These are phyloP conservation scores for Podospora pseudoanserina DNA, from an alignment of 495 filamentous ascomycete genomes.

Conservation along the genomic window DNA sequence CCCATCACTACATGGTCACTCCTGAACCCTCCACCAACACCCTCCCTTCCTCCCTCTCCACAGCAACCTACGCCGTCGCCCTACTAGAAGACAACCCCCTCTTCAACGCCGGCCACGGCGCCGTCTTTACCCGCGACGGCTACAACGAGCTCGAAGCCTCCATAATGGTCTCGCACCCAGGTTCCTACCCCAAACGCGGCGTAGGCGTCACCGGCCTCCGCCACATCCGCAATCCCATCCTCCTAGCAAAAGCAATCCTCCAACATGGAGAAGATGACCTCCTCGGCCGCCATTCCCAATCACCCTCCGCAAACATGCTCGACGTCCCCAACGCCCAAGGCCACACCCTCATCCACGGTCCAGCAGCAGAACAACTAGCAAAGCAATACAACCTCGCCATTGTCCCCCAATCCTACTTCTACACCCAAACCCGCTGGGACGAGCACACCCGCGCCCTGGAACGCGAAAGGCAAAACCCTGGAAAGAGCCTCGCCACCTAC, in stretches of 20 bases:
- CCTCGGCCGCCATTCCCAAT: slow-evolving; percentile 26
- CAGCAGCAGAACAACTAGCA: slow-evolving; percentile 64
- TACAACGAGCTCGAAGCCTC: slow-evolving; percentile 84
- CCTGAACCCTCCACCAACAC: slow-evolving; percentile 7
- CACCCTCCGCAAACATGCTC: slow-evolving; percentile 23
- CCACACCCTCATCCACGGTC: slow-evolving; percentile 66
- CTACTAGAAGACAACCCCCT: slow-evolving; percentile 77
- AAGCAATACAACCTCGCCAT: slow-evolving; percentile 64
- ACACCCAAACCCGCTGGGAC: slow-evolving; percentile 74
- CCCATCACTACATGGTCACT: slow-evolving; percentile 37
- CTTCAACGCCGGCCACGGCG: slow-evolving; percentile 82
- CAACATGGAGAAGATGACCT: slow-evolving; percentile 55
- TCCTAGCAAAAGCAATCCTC: slow-evolving; percentile 68
- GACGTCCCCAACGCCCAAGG: slow-evolving; percentile 51
- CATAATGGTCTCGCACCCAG: slow-evolving; percentile 72
- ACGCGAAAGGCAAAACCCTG: slow-evolving; percentile 40
- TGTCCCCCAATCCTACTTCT: slow-evolving; percentile 69
- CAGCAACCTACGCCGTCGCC: slow-evolving; percentile 70
- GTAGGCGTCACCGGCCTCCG: slow-evolving; percentile 70
- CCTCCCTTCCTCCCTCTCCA: slow-evolving; percentile 58
- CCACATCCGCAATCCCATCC: slow-evolving; percentile 74
- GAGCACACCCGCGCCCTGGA: slow-evolving; percentile 70
- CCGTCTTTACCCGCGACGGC: slow-evolving; percentile 79
- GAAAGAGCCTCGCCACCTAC: slow-evolving; percentile 32
- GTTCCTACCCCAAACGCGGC: slow-evolving; percentile 65